Base-by-base conservation (phyloP, 805 yeast genomes). In the Starmerella floricola region DNA sequence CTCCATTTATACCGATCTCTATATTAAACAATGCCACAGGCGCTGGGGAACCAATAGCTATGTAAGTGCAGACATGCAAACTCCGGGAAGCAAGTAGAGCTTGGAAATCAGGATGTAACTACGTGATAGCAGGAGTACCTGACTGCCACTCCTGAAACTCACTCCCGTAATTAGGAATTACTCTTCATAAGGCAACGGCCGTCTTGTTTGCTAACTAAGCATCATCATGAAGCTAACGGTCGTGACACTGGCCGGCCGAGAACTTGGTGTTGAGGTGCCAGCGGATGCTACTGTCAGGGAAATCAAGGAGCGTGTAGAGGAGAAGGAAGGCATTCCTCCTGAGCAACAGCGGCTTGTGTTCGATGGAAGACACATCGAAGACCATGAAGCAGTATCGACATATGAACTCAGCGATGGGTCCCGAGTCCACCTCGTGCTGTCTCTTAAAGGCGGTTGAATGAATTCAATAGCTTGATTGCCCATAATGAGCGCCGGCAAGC, bases 281-380 rank as follows among this genome's bases (percentile, higher is more conserved):
- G 56, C 58, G 16, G 47, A 51, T 4, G 67, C 62, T 44, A 59
- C 59, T 49, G 70, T 83, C 45, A 71, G 75, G 47, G 74, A 79
- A 37, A 76, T 88, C 62, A 88, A 88, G 62, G 96, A 88, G 59
- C 73, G 80, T 58, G 75, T 88, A 66, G 97, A 91, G 61, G 95
- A 88, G 57, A 84, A 84, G 55, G 97, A 88, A 60, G 98, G 97
- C 2, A 88, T 88, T 42, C 95, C 97, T 2, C 96, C 97, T 10
- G 76, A 82, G 24, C 98, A 88, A 64, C 98, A 91, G 63, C 74
- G 95, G 52, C 74, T 88, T 51, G 79, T 88, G 55, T 85, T 73
- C 63, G 78, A 81, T 42, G 98, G 98, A 17, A 82, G 84, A 52
- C 96, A 88, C 65, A 72, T 88, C 62, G 79, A 80, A 52, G 97